Base-by-base conservation (phyloP, 1,284 basidiomycete species). In the Clitocybe nebularis region DNA sequence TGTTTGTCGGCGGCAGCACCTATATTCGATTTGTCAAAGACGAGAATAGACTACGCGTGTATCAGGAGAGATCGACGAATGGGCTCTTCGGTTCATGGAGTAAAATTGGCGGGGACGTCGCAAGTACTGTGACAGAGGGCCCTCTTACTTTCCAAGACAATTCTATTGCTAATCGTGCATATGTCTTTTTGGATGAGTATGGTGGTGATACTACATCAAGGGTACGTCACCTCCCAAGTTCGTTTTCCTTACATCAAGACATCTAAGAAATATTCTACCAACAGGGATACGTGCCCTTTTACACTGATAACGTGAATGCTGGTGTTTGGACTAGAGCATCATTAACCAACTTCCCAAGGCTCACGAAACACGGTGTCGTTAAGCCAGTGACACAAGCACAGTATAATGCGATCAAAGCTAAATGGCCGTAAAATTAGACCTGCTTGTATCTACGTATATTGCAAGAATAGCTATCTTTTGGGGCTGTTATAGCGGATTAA, bases 131-230 rank as follows among this genome's bases (percentile, higher is more conserved):
- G 20, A 36, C 39, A 11, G 48, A 49, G 28, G 48, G 48, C 8
- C 48, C 48, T 6, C 38, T 47, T 16, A 37, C 42, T n/a, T 49
- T 49, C 41, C 22, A 38, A 45, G 45, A 49, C 30, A 49, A 46
- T 26, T 9, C 38, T 38, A 26, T 19, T 10, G 19, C 36, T 21
- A 32, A 37, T 16, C 34, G 41, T n/a, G 48, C 41, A 9, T 45
- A 43, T 24, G 17, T 46, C 36, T 44, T 42, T 29, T 21, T 45
- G 9, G 47, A 48, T 23, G 37, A 46, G 14, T 48, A 48, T 22
- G 35, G 35, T 36, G 35, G 35, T 5, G 35, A 36, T 24, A 37
- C 35, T 4, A 45, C 39, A 6, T 38, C 44, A 3, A 21, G 29
- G 38, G 44, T 48, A 17, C 30, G 43, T 16, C n/a, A 16, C 11